Conservation (phyloP, 2,329 filamentous ascomycete genomes). For the Penicillium brevicompactum region DNA sequence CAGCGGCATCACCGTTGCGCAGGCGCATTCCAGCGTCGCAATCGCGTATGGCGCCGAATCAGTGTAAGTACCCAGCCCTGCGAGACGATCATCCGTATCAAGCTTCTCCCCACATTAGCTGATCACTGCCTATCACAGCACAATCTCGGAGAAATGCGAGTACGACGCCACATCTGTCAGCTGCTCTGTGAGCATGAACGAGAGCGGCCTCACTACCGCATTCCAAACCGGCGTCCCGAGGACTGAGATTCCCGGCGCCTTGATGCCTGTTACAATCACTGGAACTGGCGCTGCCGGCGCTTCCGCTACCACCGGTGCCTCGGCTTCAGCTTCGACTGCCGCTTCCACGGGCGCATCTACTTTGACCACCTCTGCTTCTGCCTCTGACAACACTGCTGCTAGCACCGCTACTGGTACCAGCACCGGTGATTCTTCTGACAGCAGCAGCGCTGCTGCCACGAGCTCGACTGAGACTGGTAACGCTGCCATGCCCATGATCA, state of each 20-base stretch:
- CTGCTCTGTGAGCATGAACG: neutral
- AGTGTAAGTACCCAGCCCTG: neutral
- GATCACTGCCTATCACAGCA: conserved; percentile 2
- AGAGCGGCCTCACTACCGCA: neutral
- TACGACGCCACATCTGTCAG: neutral
- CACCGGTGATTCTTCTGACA: neutral
- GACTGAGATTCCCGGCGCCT: neutral
- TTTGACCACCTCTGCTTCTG: conserved; percentile 4
- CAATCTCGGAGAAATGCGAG: neutral
- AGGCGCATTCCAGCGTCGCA: conserved; percentile 3
- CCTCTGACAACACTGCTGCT: neutral
- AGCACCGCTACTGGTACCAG: conserved; percentile 3
- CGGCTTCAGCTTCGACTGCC: conserved; percentile 4
- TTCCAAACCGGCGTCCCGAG: neutral
- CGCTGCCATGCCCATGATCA: conserved; percentile 19
- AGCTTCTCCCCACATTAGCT: neutral
- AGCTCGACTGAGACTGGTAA: conserved; percentile 12
- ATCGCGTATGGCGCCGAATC: neutral
- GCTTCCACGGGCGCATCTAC: neutral
- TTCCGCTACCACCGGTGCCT: conserved; percentile 8
- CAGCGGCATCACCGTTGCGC: neutral
- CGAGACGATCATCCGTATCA: neutral
- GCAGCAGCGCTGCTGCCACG: conserved; percentile 5
- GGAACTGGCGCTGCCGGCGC: neutral
- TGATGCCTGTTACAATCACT: conserved; percentile 7